Evolutionary conservation across 768 basidiomycete species (phyloP), one percentile per base, ranked within the genome.

Genomic region (Vishniacozyma victoriae): DNA sequence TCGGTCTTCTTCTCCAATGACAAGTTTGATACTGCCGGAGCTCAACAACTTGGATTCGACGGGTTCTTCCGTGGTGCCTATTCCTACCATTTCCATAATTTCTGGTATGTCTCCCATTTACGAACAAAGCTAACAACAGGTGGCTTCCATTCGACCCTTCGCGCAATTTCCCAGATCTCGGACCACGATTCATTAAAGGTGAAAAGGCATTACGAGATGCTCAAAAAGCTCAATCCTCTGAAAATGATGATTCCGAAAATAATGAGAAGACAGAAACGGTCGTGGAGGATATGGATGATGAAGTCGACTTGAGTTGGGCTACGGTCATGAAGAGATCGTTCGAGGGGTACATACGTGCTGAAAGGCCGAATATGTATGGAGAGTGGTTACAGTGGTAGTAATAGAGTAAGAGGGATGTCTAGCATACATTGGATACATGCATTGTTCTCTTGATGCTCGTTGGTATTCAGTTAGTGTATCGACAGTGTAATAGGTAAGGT

Each of bases 111-210:
- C 29, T n/a, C 24, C n/a, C 16, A 22, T 40, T 52, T 15, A 42
- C 26, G 25, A 9, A 22, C 15, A 9, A 33, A 5, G 29, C 47
- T 19, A 26, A n/a, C 13, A 29, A 12, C 57, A 92, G 91, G 91
- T 95, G 93, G 93, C 83, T 85, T 55, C 87, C 92, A 4, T 95
- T 96, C 60, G 93, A 99, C 72, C 79, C 86, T 0, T 73, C 80
- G 6, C 83, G 92, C n/a, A 92, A 97, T 69, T 96, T 83, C 82
- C 93, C 93, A 2, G 93, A 96, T 66, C 79, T 97, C 22, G 93
- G 93, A 1, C 75, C 79, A 11, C 80, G 78, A 15, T 96, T 96
- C 70, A 75, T 75, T 18, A 79, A 79, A 12, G 85, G 84, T 26
- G 92, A 96, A 74, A 78, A 77, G 42, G 73, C 76, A 35, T 82